Base-by-base conservation (phyloP, 2,329 filamentous ascomycete genomes). In the Grosmannia huntii region DNA sequence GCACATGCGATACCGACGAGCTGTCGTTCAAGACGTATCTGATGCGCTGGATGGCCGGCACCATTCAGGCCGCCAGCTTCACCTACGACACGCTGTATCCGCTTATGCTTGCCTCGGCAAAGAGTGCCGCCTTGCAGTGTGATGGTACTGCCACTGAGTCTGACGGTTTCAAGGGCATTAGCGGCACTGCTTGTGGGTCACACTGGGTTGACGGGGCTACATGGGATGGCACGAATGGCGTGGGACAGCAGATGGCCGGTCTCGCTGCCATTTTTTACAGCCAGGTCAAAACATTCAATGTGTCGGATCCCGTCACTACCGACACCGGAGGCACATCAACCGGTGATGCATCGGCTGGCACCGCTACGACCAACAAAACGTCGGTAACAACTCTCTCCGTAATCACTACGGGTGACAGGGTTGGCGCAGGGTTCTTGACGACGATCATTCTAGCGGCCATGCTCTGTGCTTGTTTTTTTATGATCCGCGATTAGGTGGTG, bases 201-300 rank as follows among this genome's bases (percentile, higher is more conserved):
- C 36, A 48, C 38, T 57, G 56, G 56, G 33, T n/a, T 36, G 10
- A 44, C 25, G 36, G 25, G 36, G 19, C 14, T 5, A 48, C 36
- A 4, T 86, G 78, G 69, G 83, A 87, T 66, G 80, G 81, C 27
- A 75, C 73, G 1, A 77, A 74, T 7, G 85, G 84, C 7, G 78
- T 87, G 2, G 85, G 85, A 5, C 83, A 87, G 68, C 84, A 87
- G 69, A 88, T 89, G 85, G 77, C 81, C 1, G 83, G 81, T 2
- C 72, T 88, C 67, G 82, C 87, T 65, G 75, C 86, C 11, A 77
- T 86, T 7, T 75, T 87, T 52, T 77, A 78, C 44, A 84, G 81
- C 64, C 74, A 85, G 67, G 78, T 86, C 55, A 64, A 73, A 41
- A 61, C 74, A 7, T 53, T 53, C 21, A n/a, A n/a, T 11, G 72